Percentiles rank a stretch among this genome's conserved stretches.
These are phyloP conservation scores for Dactylella cylindrospora DNA, from an alignment of 2,329 filamentous ascomycete species.

Conservation along the genomic window DNA sequence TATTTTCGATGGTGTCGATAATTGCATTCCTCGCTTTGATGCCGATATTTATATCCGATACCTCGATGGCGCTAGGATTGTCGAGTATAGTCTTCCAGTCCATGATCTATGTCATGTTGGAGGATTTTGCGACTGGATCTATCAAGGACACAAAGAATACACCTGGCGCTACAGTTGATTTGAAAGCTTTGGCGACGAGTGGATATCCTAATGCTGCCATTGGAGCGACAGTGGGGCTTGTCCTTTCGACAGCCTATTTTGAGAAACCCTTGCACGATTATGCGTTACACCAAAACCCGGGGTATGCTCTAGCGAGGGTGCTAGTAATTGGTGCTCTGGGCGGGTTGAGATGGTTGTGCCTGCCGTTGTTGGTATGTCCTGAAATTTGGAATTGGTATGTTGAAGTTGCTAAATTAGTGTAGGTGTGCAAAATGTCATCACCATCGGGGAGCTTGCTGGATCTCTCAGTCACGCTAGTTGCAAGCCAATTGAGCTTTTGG, in stretches of 20 bases:
- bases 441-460: slow-evolving; percentile 35
- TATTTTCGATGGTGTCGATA: slow-evolving; percentile 18
- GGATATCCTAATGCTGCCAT: slow-evolving; percentile 24
- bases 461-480: slow-evolving; percentile 24
- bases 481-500: slow-evolving; percentile 29
- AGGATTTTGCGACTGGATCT: slow-evolving; percentile 33
- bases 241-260: slow-evolving; percentile 26
- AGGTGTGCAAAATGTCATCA: slow-evolving; percentile 32
- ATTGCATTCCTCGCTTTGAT: slow-evolving; percentile 28
- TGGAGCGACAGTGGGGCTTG: slow-evolving; percentile 16
- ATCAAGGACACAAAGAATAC: slow-evolving; percentile 25
- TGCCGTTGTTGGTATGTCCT: slow-evolving; percentile 28
- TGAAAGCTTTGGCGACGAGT: slow-evolving; percentile 27
- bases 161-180: slow-evolving; percentile 21
- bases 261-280: slow-evolving; percentile 30
- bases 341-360: slow-evolving; percentile 32
- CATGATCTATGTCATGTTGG: slow-evolving; percentile 32
- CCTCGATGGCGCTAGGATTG: slow-evolving; percentile 19
- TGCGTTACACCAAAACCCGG: slow-evolving; percentile 9
- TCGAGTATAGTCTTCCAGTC: slow-evolving; percentile 32
- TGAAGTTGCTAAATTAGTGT: background rate
- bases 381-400: background rate
- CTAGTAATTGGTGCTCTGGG: slow-evolving; percentile 29
- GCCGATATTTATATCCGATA: slow-evolving; percentile 25
- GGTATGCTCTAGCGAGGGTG: slow-evolving; percentile 25